Evolutionary conservation across 2,329 filamentous ascomycete genomes (phyloP).

Genomic region (Lojkania enalia): DNA sequence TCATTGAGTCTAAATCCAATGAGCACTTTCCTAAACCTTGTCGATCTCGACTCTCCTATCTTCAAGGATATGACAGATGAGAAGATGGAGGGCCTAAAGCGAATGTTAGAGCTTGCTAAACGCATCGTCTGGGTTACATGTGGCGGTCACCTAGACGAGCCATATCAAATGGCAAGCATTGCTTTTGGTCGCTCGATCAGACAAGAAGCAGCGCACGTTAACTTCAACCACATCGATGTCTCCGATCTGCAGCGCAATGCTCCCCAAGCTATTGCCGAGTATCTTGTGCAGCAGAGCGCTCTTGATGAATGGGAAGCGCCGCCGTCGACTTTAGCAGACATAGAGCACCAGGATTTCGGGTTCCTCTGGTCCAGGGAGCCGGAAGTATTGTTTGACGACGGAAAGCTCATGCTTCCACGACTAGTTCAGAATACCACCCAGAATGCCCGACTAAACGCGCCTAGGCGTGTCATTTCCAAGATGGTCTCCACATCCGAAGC

Average conservation of each 20-base stretch:
- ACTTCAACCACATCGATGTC: conserved; percentile 9
- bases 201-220: conserved; percentile 8
- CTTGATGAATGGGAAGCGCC: conserved; percentile 8
- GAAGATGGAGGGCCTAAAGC: conserved; percentile 11
- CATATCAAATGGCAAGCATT: conserved; percentile 26
- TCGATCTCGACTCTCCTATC: conserved; percentile 12
- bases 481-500: neutral
- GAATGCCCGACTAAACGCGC: conserved; percentile 28
- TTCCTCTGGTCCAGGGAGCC: conserved; percentile 14
- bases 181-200: conserved; percentile 7
- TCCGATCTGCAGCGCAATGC: conserved; percentile 3
- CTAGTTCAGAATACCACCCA: conserved; percentile 1
- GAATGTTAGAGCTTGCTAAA: conserved; percentile 7
- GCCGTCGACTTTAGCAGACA: neutral
- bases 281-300: conserved; percentile 5
- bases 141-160: conserved; percentile 16
- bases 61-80: conserved; percentile 9
- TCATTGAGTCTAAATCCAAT: conserved; percentile 4
- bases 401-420: conserved; percentile 8
- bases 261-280: conserved; percentile 7
- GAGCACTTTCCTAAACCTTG: conserved; percentile 12
- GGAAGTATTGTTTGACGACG: conserved; percentile 7
- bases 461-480: conserved; percentile 7
- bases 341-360: no score
- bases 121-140: conserved; percentile 31